Evolutionary conservation across 2,329 filamentous ascomycete species (phyloP).

Genomic region (Amphichorda felina): DNA sequence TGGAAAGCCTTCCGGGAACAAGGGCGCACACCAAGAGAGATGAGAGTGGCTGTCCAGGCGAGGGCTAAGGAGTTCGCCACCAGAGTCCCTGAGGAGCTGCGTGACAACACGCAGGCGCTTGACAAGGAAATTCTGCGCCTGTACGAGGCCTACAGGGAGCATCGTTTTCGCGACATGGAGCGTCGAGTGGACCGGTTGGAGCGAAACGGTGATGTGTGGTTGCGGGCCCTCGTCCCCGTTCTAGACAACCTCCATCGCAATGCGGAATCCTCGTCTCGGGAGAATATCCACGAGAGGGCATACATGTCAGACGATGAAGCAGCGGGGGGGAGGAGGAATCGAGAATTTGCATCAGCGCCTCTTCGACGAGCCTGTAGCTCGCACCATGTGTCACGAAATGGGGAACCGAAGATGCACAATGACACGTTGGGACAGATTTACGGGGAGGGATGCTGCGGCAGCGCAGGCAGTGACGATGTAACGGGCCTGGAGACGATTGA

Average conservation of each 20-base stretch:
- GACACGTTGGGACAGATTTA: too few species aligned
- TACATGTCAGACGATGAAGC: conserved; percentile 3
- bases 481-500: conserved; percentile 27
- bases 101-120: conserved; percentile 9
- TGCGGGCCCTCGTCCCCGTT: conserved; percentile 30
- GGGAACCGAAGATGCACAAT: too few species aligned
- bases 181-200: conserved; percentile 32
- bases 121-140: conserved; percentile 23
- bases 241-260: conserved; percentile 23
- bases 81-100: conserved; percentile 7
- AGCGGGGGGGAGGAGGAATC: too few species aligned
- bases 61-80: conserved; percentile 9
- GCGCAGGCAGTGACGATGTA: conserved; percentile 14
- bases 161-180: conserved; percentile 33
- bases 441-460: conserved; percentile 2
- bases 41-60: conserved; percentile 9
- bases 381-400: neutral
- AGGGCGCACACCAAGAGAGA: conserved; percentile 12
- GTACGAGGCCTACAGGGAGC: conserved; percentile 28
- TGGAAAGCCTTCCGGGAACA: conserved; percentile 16
- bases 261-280: neutral
- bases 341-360: neutral
- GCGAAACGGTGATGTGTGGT: conserved; percentile 31
- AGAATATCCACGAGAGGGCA: neutral
- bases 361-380: conserved; percentile 1